These are phyloP conservation scores for Uronychia setigera DNA, from an alignment of 73 alveolate genomes.

Conservation along the genomic window DNA sequence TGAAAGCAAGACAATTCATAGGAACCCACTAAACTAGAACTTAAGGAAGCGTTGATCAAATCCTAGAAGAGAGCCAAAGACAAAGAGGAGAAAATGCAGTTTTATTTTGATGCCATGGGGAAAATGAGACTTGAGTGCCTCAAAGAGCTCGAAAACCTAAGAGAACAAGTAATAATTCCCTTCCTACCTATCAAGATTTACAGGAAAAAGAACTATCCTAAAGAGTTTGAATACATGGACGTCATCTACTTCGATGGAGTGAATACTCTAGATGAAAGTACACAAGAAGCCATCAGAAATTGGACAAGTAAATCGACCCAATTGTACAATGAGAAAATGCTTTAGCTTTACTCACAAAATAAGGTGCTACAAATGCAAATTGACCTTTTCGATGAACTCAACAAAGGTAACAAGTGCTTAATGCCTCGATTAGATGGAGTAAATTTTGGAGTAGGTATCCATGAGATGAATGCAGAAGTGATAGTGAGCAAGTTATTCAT, in stretches of 20 bases:
- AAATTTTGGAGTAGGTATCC: slow-evolving; percentile 24
- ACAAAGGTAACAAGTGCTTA: not conserved
- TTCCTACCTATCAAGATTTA: not conserved
- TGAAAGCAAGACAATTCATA: not conserved
- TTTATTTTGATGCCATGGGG: not conserved
- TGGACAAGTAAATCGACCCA: slow-evolving; percentile 21
- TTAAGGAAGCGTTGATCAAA: not conserved
- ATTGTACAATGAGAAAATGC: slow-evolving; percentile 6
- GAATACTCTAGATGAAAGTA: slow-evolving; percentile 16
- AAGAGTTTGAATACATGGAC: slow-evolving; percentile 48
- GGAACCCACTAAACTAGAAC: not conserved
- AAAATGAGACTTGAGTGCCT: not conserved
- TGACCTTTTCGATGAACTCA: not conserved
- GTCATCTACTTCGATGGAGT: slow-evolving; percentile 48
- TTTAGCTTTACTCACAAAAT: slow-evolving; percentile 12
- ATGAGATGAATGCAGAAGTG: slow-evolving; percentile 42
- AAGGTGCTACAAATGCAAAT: not conserved
- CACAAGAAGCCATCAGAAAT: slow-evolving; percentile 6
- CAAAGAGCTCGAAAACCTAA: not conserved
- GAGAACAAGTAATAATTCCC: not conserved
- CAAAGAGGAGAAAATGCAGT: not conserved
- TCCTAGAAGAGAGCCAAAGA: not conserved
- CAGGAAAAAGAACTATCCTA: not conserved
- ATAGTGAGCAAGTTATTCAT: slow-evolving; percentile 36
- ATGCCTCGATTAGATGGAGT: not conserved